phyloP scores from a whole-genome alignment of 2,329 filamentous ascomycete species.

The Fusarium pseudograminearum region DNA sequence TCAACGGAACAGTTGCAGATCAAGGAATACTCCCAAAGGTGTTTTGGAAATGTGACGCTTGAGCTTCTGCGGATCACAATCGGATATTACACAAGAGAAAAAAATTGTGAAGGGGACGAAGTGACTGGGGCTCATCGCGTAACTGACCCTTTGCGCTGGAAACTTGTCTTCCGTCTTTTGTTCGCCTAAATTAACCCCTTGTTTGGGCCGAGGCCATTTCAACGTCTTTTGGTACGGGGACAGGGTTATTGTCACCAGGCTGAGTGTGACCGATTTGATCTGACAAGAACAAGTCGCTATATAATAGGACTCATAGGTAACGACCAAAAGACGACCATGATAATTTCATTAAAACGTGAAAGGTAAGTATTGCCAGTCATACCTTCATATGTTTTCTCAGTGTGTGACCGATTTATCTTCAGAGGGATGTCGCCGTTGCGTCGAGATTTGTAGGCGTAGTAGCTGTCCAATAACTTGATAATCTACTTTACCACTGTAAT shows the following conservation, averaged over 20 bases:
- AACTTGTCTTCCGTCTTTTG: neutral
- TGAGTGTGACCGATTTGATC: neutral
- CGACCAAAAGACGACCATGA: neutral
- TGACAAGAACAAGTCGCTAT: neutral
- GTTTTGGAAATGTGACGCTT: accelerated
- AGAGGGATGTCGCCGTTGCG: too few relatives aligned
- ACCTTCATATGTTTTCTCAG: too few relatives aligned
- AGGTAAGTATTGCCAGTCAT: accelerated
- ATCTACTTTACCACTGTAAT: neutral
- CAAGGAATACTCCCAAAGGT: accelerated
- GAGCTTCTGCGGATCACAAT: neutral
- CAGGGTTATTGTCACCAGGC: neutral
- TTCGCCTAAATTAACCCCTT: neutral
- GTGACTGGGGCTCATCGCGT: neutral
- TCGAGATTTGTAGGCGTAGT: too few relatives aligned
- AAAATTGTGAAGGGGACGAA: neutral
- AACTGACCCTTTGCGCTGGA: neutral
- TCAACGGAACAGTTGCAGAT: neutral
- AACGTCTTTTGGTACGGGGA: accelerated
- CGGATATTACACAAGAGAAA: neutral
- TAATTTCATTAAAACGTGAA: neutral
- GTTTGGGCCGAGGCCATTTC: neutral
- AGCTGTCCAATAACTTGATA: too few relatives aligned
- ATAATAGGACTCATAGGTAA: neutral
- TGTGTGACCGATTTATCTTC: too few relatives aligned